Conservation (phyloP, 352 stramenopile genomes). For the Phytophthora hybrid region DNA sequence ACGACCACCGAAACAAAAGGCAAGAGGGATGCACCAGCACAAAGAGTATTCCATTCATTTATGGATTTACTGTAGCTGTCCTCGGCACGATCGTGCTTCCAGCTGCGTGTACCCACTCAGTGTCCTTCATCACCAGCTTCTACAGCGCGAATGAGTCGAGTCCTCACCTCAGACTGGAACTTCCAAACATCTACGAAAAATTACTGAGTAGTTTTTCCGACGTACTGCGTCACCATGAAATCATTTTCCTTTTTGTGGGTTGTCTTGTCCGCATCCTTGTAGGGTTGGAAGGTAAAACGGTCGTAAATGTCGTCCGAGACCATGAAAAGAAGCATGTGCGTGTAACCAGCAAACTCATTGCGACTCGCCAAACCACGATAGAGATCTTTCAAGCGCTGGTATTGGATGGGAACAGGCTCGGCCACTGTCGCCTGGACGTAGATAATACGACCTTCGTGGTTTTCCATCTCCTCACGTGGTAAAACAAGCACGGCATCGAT, state of each 20-base stretch:
- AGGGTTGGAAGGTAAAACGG: neutral
- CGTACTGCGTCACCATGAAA: neutral
- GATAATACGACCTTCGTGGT: slow-evolving; percentile 23
- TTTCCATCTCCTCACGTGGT: neutral
- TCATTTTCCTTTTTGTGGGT: neutral
- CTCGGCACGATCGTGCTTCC: too few species aligned
- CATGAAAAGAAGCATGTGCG: slow-evolving; percentile 41
- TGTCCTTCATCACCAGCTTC: too few species aligned
- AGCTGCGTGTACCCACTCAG: too few species aligned
- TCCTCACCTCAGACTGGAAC: too few species aligned
- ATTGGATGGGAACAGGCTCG: slow-evolving; percentile 34
- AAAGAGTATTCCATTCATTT: too few species aligned
- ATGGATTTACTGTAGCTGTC: too few species aligned
- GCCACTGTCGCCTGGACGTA: slow-evolving; percentile 36
- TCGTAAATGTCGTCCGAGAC: neutral
- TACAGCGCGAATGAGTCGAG: too few species aligned
- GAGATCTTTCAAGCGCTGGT: slow-evolving; percentile 33
- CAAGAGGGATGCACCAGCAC: too few species aligned
- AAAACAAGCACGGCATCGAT: slow-evolving; percentile 43
- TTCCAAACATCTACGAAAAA: too few species aligned
- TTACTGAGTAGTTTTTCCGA: neutral
- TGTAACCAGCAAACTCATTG: slow-evolving; percentile 32
- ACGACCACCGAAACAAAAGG: neutral
- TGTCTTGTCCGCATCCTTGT: neutral
- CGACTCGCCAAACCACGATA: slow-evolving; percentile 16